Percentiles rank a stretch among this genome's conserved stretches.
Conservation (phyloP, 148 eudicot genomes). For the Chenopodium suecicum region DNA sequence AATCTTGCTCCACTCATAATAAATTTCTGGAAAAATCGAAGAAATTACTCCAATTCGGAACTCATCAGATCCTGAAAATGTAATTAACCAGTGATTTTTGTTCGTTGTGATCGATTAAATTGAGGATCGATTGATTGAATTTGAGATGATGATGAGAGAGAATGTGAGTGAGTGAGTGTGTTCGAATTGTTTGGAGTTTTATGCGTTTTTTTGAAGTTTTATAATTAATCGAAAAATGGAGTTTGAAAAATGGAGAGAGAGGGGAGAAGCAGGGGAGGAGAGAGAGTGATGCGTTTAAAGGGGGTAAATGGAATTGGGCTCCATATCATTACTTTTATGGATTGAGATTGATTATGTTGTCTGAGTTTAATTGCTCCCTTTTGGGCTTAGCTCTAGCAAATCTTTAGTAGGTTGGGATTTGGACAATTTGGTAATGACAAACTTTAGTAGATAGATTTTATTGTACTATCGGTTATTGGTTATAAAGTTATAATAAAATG, state of each 20-base stretch:
- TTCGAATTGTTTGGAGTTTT: not conserved
- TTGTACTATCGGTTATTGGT: too few species aligned
- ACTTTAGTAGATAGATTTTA: too few species aligned
- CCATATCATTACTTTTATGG: not conserved
- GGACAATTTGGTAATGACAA: too few species aligned
- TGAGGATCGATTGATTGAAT: not conserved
- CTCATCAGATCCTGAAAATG: not conserved
- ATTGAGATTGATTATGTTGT: not conserved
- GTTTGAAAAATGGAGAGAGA: not conserved
- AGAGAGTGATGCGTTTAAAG: not conserved
- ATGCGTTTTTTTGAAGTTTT: not conserved
- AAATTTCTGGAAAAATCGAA: not conserved
- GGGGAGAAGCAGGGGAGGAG: not conserved
- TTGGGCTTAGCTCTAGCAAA: not conserved
- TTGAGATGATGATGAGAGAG: not conserved
- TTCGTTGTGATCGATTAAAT: not conserved
- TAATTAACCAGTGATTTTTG: not conserved
- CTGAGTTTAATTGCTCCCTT: too few species aligned
- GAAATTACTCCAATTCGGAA: not conserved
- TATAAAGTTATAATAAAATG: too few species aligned
- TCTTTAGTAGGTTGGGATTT: not conserved
- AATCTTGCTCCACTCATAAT: conserved; percentile 75
- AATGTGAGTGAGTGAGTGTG: too few species aligned
- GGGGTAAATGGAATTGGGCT: not conserved
- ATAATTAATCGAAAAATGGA: not conserved